phyloP scores from a whole-genome alignment of 768 basidiomycete species.

The Arthromyces matolae region DNA sequence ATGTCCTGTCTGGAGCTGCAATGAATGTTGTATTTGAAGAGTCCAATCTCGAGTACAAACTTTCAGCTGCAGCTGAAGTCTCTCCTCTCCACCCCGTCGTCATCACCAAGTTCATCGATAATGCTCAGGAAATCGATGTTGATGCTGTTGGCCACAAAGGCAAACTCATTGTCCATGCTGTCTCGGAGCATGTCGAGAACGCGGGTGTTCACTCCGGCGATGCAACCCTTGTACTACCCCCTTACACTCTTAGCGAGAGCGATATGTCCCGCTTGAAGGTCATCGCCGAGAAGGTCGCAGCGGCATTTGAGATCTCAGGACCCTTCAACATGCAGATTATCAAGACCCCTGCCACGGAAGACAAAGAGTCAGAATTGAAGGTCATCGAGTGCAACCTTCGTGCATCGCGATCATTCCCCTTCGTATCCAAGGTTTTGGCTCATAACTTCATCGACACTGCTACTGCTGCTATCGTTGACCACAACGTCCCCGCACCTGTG shows the following conservation, averaged over 20 bases:
- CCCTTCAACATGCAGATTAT: conserved; percentile 99
- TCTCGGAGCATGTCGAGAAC: conserved; percentile 98
- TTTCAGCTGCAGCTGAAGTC: conserved; percentile 94
- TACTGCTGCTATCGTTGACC: conserved; percentile 79
- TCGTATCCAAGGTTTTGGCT: conserved; percentile 97
- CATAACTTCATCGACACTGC: conserved; percentile 97
- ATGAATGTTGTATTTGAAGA: conserved; percentile 99
- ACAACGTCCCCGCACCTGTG: conserved; percentile 84
- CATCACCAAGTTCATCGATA: conserved; percentile 97
- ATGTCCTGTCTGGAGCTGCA: conserved; percentile 96
- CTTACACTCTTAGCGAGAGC: conserved; percentile 67
- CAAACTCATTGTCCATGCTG: conserved; percentile 87
- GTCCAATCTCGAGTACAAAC: conserved; percentile 81
- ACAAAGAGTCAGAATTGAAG: conserved; percentile 69
- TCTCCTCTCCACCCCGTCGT: conserved; percentile 98
- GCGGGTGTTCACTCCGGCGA: conserved; percentile 99
- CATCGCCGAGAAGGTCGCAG: conserved; percentile 93
- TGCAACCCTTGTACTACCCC: conserved; percentile 95
- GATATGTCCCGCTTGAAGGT: conserved; percentile 89
- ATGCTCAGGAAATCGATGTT: conserved; percentile 96
- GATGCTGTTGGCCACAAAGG: conserved; percentile 96
- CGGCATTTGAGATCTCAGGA: conserved; percentile 93
- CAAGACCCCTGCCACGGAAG: conserved; percentile 61
- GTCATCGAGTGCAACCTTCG: conserved; percentile 99
- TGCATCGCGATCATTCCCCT: conserved; percentile 97